A percentile compares a stretch with the other conserved stretches of the same genome.
Conservation (phyloP, 139 green algal genomes). For the Haematococcus lacustris region DNA sequence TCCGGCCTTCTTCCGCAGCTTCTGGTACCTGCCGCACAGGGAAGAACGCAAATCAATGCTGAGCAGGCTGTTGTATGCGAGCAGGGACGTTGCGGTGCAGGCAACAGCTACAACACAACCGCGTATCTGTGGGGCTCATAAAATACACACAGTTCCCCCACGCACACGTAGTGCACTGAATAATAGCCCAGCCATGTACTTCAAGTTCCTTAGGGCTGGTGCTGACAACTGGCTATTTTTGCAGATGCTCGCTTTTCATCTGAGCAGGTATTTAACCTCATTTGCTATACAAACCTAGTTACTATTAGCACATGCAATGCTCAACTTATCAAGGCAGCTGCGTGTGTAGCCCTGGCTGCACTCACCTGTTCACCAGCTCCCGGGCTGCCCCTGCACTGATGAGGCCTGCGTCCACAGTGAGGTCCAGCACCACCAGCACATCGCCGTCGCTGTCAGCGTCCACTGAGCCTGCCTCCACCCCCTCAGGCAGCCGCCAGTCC, state of each 20-base stretch:
- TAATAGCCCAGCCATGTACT: background rate
- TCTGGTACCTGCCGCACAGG: conserved; percentile 74
- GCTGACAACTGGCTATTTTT: background rate
- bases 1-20: conserved; percentile 86
- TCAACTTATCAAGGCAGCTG: background rate
- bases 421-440: conserved; percentile 88
- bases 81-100: background rate
- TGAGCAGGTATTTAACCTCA: too few relatives aligned
- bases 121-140: background rate
- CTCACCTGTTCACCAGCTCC: conserved; percentile 86
- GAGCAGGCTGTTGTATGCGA: background rate
- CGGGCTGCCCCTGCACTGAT: conserved; percentile 67
- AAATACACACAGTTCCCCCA: background rate
- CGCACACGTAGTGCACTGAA: background rate
- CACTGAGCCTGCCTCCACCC: conserved; percentile 4
- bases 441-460: conserved; percentile 63
- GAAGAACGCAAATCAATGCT: background rate
- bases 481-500: conserved; percentile 6
- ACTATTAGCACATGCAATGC: background rate
- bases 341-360: background rate
- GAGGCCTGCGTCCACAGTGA: conserved; percentile 62
- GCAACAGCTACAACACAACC: background rate
- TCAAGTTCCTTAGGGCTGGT: background rate
- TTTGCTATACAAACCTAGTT: background rate
- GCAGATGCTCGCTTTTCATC: too few relatives aligned